These are phyloP conservation scores for Eutypella sp. DNA, from an alignment of 2,329 filamentous ascomycete species.

Conservation along the genomic window DNA sequence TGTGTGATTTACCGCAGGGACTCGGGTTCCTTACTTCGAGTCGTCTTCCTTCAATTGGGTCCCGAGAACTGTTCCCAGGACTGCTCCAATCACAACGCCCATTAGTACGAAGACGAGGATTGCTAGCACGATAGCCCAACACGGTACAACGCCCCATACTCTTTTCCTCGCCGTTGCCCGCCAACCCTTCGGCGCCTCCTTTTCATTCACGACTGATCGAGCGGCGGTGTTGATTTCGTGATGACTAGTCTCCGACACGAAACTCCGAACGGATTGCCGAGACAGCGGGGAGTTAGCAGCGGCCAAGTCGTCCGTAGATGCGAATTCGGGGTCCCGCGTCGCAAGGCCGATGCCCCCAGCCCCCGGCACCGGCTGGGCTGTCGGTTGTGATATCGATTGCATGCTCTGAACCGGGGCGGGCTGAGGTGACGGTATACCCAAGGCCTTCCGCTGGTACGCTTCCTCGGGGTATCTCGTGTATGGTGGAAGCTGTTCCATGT, in stretches of 20 bases:
- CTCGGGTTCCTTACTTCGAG: constrained; percentile 7
- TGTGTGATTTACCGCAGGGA: not conserved
- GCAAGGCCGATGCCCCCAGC: constrained; percentile 58
- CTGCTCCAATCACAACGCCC: constrained; percentile 51
- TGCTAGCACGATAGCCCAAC: constrained; percentile 55
- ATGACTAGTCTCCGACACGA: constrained; percentile 45
- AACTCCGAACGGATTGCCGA: constrained; percentile 48
- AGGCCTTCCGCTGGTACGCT: constrained; percentile 51
- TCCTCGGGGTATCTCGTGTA: constrained; percentile 88
- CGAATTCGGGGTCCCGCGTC: constrained; percentile 58
- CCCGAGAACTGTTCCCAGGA: constrained; percentile 44
- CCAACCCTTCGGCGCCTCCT: constrained; percentile 42
- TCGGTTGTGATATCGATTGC: constrained; percentile 12
- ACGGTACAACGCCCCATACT: constrained; percentile 54
- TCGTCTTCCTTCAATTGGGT: constrained; percentile 19
- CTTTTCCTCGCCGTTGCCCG: constrained; percentile 49
- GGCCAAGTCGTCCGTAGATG: constrained; percentile 51
- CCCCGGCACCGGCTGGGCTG: constrained; percentile 39
- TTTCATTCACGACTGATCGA: constrained; percentile 42
- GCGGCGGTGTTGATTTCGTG: constrained; percentile 52
- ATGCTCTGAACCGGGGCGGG: constrained; percentile 2
- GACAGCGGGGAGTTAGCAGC: constrained; percentile 37
- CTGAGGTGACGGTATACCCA: constrained; percentile 23
- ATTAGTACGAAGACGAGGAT: constrained; percentile 45
- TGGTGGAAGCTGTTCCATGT: constrained; percentile 85